Evolutionary conservation across 2,329 filamentous ascomycete genomes (phyloP), one percentile per base, ranked within the genome.

Genomic region (Colletotrichum tamarilloi): DNA sequence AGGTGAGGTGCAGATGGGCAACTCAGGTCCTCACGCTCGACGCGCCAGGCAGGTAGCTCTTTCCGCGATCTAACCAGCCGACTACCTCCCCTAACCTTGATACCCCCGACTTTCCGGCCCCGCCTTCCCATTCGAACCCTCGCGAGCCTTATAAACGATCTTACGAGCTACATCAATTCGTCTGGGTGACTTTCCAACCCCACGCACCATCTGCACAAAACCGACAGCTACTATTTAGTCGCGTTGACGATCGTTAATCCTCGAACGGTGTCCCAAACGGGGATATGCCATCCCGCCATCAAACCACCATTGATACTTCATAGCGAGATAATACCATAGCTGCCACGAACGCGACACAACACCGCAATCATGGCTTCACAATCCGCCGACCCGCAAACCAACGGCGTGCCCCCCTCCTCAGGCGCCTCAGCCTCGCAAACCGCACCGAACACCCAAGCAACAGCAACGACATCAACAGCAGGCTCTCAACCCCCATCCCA

Each of bases 371-470:
- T 75, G 74, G 73, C 76, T 19, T 83, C 83, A 78, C 80, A 81
- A 58, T 75, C 78, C 14, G 76, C 79, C 56, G 78, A 81, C 38
- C 83, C 88, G 8, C 88, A 91, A 77, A 84, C 88, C 11, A 91
- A 92, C 78, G 90, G 89, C 74, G 82, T 87, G 28, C 80, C 84
- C 1, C 73, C 82, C 24, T 80, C 86, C 49, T 82, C 87, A 32
- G 77, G 80, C 8, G 77, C 82, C 38, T 81, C 78, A 73, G 76
- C 78, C 58, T 82, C 84, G 4, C 81, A 84, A 66, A 82, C 82
- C 32, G 75, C 81, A 22, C 76, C 80, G 26, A 81, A 81, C 57
- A 83, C 82, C n/a, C 82, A 84, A 63, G 77, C 78, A 7, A 79
- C 81, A 5, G 68, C 79, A 3, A 55, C 79, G 22, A 78, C 77